These are phyloP conservation scores for Aspergillus proliferans DNA, from an alignment of 2,329 filamentous ascomycete species.

Conservation along the genomic window DNA sequence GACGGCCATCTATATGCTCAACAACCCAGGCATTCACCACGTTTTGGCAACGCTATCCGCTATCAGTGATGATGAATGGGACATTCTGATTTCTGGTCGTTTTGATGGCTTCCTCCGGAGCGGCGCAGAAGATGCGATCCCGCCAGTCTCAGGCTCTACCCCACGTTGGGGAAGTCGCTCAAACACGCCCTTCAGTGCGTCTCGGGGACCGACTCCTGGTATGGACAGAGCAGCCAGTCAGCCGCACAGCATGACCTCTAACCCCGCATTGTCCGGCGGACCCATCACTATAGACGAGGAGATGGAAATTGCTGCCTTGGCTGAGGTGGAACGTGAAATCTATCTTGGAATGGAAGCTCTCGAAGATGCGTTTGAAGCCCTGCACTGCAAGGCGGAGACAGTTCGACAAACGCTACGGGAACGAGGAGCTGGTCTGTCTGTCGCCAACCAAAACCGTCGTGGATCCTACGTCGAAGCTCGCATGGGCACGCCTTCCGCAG, in stretches of 20 bases:
- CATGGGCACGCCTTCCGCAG: conserved; percentile 35
- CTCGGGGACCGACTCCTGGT: conserved; percentile 29
- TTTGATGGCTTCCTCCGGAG: conserved; percentile 96
- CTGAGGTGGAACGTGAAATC: conserved; percentile 88
- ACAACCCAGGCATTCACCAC: conserved; percentile 74
- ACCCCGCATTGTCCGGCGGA: conserved; percentile 58
- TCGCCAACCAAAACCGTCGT: conserved; percentile 41
- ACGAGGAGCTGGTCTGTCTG: conserved; percentile 67
- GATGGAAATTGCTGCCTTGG: conserved; percentile 80
- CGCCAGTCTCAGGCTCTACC: conserved; percentile 15
- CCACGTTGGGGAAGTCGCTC: conserved; percentile 26
- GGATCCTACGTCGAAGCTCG: conserved; percentile 37
- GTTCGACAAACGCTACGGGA: conserved; percentile 75
- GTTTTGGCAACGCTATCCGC: conserved; percentile 80
- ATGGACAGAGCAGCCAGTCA: conserved; percentile 38
- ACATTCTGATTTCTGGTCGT: conserved; percentile 84
- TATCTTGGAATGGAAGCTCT: conserved; percentile 90
- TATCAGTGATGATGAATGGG: conserved; percentile 91
- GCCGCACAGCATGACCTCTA: conserved; percentile 37
- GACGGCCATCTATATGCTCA: conserved; percentile 76
- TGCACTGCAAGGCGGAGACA: conserved; percentile 78
- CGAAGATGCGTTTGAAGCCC: conserved; percentile 85
- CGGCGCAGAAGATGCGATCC: conserved; percentile 61
- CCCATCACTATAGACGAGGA: conserved; percentile 90
- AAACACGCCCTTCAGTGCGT: conserved; percentile 27